A percentile compares a stretch with the other conserved stretches of the same genome.
phyloP scores from a whole-genome alignment of 768 basidiomycete species.

The Pholiota molesta region DNA sequence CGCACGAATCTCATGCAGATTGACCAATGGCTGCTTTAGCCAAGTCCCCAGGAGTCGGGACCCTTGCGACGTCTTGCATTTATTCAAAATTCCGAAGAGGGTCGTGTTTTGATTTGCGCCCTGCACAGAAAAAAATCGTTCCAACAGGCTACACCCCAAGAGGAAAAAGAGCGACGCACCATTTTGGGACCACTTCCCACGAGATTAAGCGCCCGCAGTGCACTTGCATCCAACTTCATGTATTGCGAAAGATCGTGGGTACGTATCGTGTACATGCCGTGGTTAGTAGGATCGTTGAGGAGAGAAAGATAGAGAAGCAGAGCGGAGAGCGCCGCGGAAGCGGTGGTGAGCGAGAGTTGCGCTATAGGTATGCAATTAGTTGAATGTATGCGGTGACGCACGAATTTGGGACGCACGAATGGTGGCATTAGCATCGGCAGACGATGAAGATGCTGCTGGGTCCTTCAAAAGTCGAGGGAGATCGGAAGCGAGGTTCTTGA shows the following conservation, averaged over 20 bases:
- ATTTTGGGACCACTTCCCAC: slow-evolving; percentile 69
- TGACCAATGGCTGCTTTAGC: slow-evolving; percentile 96
- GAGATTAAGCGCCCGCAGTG: slow-evolving; percentile 86
- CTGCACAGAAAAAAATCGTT: slow-evolving; percentile 1
- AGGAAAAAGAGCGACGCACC: slow-evolving; percentile 31
- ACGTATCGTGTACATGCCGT: slow-evolving; percentile 76
- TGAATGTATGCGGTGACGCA: background rate
- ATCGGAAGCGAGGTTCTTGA: slow-evolving; percentile 81
- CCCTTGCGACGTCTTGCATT: slow-evolving; percentile 96
- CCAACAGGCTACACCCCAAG: background rate
- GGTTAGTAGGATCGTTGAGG: slow-evolving; percentile 74
- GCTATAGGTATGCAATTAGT: slow-evolving; percentile 45
- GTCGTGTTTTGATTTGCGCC: slow-evolving; percentile 81
- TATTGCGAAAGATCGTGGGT: slow-evolving; percentile 93
- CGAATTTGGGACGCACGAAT: slow-evolving; percentile 48
- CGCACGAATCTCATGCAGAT: slow-evolving; percentile 90
- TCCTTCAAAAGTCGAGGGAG: slow-evolving; percentile 68
- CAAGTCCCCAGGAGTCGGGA: slow-evolving; percentile 85
- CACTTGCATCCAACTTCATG: slow-evolving; percentile 96
- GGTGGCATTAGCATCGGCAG: slow-evolving; percentile 52
- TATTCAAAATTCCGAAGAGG: slow-evolving; percentile 87
- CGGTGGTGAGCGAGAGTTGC: slow-evolving; percentile 73
- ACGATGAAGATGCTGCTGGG: slow-evolving; percentile 37
- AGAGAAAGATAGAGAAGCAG: slow-evolving; percentile 84
- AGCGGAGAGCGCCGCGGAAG: slow-evolving; percentile 81